These are phyloP conservation scores for Physocladia obscura DNA, from an alignment of 192 early-diverging fungal genomes.

Conservation along the genomic window DNA sequence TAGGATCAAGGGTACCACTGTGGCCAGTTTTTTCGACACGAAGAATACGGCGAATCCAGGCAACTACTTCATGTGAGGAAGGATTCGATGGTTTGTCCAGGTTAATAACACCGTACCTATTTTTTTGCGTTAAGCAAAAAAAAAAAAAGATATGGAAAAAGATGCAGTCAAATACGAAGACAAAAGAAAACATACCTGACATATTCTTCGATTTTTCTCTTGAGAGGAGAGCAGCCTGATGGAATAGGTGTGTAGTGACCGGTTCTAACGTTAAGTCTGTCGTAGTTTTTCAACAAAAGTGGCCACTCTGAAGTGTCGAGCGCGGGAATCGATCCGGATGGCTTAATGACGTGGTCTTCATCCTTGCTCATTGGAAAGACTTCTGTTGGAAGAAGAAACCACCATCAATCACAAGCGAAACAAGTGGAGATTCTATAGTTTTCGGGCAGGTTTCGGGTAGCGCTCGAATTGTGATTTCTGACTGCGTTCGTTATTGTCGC, in stretches of 20 bases:
- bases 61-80: conserved; percentile 99
- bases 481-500: no score
- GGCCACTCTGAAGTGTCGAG: conserved; percentile 96
- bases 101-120: conserved; percentile 96
- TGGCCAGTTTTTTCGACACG: conserved; percentile 98
- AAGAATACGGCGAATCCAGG: conserved; percentile 97
- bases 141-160: background rate
- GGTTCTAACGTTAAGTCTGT: conserved; percentile 89
- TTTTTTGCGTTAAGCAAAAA: background rate
- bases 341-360: conserved; percentile 74
- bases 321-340: conserved; percentile 68
- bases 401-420: background rate
- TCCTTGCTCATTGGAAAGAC: background rate
- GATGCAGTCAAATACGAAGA: background rate
- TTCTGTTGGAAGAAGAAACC: background rate
- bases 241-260: conserved; percentile 98
- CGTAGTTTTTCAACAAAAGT: conserved; percentile 78
- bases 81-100: conserved; percentile 99
- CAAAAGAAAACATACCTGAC: conserved; percentile 54
- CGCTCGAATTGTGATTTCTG: background rate
- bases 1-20: conserved; percentile 97
- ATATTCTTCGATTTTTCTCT: conserved; percentile 87
- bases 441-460: background rate
- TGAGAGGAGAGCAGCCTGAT: conserved; percentile 89
- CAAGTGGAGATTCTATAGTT: background rate